Evolutionary conservation across 306 rosid species (phyloP).

Genomic region (Fragaria ananassa): DNA sequence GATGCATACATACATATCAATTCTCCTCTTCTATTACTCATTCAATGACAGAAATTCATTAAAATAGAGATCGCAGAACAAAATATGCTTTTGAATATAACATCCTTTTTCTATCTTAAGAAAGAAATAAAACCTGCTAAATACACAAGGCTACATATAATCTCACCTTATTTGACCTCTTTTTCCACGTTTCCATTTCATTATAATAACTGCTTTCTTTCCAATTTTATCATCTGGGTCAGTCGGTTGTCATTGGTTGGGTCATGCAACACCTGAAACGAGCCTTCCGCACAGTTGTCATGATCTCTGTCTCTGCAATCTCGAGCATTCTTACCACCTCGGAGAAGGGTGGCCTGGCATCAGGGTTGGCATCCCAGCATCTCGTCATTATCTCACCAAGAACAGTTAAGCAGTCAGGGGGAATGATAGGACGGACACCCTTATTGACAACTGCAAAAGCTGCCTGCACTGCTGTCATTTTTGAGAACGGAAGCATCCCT

Average conservation of each 20-base stretch:
- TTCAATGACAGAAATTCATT: slow-evolving; percentile 51
- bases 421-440: slow-evolving; percentile 81
- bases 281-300: slow-evolving; percentile 94
- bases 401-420: slow-evolving; percentile 79
- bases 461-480: slow-evolving; percentile 99
- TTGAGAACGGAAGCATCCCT: slow-evolving; percentile 96
- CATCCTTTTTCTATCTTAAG: slow-evolving; percentile 17
- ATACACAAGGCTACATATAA: slow-evolving; percentile 55
- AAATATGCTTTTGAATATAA: slow-evolving; percentile 29
- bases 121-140: slow-evolving; percentile 49
- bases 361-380: slow-evolving; percentile 98
- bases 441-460: slow-evolving; percentile 97
- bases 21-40: slow-evolving; percentile 34
- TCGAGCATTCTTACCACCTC: slow-evolving; percentile 92
- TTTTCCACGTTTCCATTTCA: slow-evolving; percentile 33
- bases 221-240: slow-evolving; percentile 39
- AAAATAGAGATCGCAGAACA: slow-evolving; percentile 28
- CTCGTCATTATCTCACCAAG: slow-evolving; percentile 92
- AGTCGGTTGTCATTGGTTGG: slow-evolving; percentile 89
- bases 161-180: slow-evolving; percentile 42
- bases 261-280: slow-evolving; percentile 94
- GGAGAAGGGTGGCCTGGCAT: slow-evolving; percentile 80
- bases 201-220: slow-evolving; percentile 25
- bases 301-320: slow-evolving; percentile 82
- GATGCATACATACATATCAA: slow-evolving; percentile 47